A percentile compares a stretch with the other conserved stretches of the same genome.
phyloP scores from a whole-genome alignment of 305 asterid genomes.

The Fraxinus nigra region DNA sequence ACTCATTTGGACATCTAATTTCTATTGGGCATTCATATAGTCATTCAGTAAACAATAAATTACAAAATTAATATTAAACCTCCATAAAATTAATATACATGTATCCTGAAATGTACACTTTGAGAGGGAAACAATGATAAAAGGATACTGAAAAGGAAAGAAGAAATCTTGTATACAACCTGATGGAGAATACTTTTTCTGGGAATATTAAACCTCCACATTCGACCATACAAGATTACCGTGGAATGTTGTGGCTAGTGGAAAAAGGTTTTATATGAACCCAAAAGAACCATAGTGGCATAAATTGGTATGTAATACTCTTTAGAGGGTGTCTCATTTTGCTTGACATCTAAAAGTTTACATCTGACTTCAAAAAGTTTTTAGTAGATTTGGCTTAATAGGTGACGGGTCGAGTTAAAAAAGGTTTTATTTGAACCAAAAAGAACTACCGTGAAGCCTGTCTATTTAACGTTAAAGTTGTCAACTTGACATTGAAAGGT shows the following conservation, averaged over 20 bases:
- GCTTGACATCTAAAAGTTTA: not conserved
- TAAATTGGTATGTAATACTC: not conserved
- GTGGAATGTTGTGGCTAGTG: not conserved
- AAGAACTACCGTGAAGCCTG: not conserved
- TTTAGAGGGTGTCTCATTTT: not conserved
- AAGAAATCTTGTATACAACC: not conserved
- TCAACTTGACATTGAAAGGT: not conserved
- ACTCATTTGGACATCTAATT: not conserved
- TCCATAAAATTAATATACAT: not conserved
- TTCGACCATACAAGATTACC: not conserved
- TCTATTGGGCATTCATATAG: not conserved
- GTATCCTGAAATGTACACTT: not conserved
- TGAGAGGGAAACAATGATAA: not conserved
- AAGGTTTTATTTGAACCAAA: not conserved
- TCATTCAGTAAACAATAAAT: not conserved
- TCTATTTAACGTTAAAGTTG: not conserved
- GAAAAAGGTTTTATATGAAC: not conserved
- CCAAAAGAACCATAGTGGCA: not conserved
- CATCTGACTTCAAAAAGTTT: not conserved
- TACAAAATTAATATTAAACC: not conserved
- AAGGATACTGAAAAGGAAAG: not conserved
- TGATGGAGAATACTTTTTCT: not conserved
- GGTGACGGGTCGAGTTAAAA: not conserved
- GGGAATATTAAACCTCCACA: not conserved
- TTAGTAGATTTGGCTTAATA: not conserved